phyloP scores from a whole-genome alignment of 306 rosid genomes.

The Trifolium fragiferum region DNA sequence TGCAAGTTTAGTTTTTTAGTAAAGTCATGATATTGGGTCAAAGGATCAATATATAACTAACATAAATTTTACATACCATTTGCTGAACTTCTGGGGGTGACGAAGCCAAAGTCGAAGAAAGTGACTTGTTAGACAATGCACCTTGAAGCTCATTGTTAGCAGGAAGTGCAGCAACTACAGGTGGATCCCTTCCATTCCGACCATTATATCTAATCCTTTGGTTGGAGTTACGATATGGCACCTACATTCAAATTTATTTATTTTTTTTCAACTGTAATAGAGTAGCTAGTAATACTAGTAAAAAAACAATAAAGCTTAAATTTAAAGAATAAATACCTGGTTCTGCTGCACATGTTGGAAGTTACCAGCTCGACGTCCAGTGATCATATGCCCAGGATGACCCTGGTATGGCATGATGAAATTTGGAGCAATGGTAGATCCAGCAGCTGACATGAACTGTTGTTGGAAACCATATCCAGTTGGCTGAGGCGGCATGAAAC shows the following conservation, averaged over 20 bases:
- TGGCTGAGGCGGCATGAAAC: conserved; percentile 72
- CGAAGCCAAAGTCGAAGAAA: conserved; percentile 78
- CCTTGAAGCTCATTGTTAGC: conserved; percentile 52
- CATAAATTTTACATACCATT: conserved; percentile 48
- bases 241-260: conserved; percentile 36
- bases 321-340: conserved; percentile 52
- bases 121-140: conserved; percentile 51
- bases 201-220: conserved; percentile 65
- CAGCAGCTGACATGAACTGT: conserved; percentile 71
- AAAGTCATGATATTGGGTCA: not conserved
- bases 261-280: not conserved
- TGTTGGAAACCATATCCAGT: conserved; percentile 77
- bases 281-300: not conserved
- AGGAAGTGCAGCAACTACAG: conserved; percentile 40
- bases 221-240: conserved; percentile 48
- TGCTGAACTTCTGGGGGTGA: conserved; percentile 74
- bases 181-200: conserved; percentile 59
- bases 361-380: conserved; percentile 63
- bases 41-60: too few relatives aligned
- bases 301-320: not conserved
- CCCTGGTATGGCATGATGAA: conserved; percentile 75
- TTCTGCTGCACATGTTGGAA: conserved; percentile 62
- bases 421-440: conserved; percentile 73
- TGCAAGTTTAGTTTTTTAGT: not conserved
- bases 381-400: conserved; percentile 66